Percentiles rank a stretch among this genome's conserved stretches.
These are phyloP conservation scores for Galeopsis tetrahit DNA, from an alignment of 257 asterid genomes.

Conservation along the genomic window DNA sequence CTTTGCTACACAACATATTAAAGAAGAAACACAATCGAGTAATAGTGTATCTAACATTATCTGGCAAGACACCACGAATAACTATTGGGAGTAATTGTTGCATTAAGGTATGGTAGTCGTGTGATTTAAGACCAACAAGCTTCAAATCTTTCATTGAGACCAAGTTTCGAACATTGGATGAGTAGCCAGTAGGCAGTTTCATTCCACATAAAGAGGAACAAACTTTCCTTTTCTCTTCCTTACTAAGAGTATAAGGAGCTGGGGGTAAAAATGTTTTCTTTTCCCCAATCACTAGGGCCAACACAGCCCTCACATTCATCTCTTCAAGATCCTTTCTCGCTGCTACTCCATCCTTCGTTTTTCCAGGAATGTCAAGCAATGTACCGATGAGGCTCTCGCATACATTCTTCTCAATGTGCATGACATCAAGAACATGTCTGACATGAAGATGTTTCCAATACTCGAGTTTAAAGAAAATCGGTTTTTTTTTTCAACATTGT, in stretches of 20 bases:
- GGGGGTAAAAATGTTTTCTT: neutral
- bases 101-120: neutral
- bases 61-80: too few relatives aligned
- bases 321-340: neutral
- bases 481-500: neutral
- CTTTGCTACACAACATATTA: too few relatives aligned
- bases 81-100: too few relatives aligned
- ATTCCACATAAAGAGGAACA: neutral
- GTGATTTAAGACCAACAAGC: neutral
- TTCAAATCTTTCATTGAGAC: neutral
- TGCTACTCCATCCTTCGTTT: neutral
- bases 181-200: neutral
- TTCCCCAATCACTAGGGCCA: neutral
- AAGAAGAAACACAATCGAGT: too few relatives aligned
- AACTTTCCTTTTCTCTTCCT: neutral
- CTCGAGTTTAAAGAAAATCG: neutral
- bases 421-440: neutral
- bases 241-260: neutral
- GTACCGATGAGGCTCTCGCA: neutral
- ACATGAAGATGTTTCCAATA: constrained; percentile 4
- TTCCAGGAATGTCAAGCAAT: neutral
- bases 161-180: neutral
- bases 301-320: neutral
- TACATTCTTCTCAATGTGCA: constrained; percentile 7
- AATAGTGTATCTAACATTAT: too few relatives aligned